Base-by-base conservation (phyloP, 371 early-diverging fungal species). In the Rhizomucor pusillus region DNA sequence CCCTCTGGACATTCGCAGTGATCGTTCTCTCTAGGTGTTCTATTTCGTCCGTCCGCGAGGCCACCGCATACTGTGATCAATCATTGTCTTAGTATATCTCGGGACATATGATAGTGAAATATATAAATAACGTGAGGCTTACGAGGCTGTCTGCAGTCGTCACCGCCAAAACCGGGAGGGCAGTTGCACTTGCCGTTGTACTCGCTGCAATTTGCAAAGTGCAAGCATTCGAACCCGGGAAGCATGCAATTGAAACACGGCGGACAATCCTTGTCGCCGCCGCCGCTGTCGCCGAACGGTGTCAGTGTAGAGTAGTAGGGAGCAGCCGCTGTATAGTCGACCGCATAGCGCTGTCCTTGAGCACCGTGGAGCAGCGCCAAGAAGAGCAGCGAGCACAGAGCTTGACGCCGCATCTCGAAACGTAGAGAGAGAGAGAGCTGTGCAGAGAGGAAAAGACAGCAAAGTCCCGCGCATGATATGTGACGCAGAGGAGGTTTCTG, bases 121-220 rank as follows among this genome's bases (percentile, higher is more conserved):
- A 9, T 24, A 36, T n/a, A 5, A 6, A 50, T 36, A 16, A 35
- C 39, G 23, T 33, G 23, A 24, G 47, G 56, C 72, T 73, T 84
- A 88, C 90, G 71, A 48, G 92, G 89, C 25, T 84, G 65, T 39
- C 83, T 67, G 59, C 97, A 96, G 54, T 93, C 90, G 43, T 89
- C 84, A n/a, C 93, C 94, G 13, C 93, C 94, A 68, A 90, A 96
- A 10, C 97, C 97, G 13, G 83, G 69, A 0, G 89, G 87, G 61
- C 97, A 96, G 44, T 70, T 69, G 63, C 97, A 96, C 49, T 85
- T 79, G 18, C 93, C 93, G 47, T 85, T 85, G 50, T 81, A 86
- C 35, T 83, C 75, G 47, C 85, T 86, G 66, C 95, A 94, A 13
- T 80, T 84, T 11, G 88, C 84, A 64, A 86, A 90, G 62, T 93